A percentile compares a stretch with the other conserved stretches of the same genome.
phyloP scores from a whole-genome alignment of 164 flowering plant genomes.

The Nymphaea thermarum region DNA sequence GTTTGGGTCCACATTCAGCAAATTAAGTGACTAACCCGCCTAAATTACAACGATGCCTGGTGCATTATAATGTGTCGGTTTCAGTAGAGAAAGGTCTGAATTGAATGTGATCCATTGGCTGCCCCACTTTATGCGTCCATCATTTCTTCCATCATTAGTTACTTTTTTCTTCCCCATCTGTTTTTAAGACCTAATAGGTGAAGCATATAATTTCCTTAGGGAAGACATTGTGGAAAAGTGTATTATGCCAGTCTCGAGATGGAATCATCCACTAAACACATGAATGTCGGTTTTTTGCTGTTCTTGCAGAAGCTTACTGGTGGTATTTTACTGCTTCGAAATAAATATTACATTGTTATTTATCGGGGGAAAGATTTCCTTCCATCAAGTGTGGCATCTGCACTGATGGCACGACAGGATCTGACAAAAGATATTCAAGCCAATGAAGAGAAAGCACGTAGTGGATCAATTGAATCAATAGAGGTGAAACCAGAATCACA shows the following conservation, averaged over 20 bases:
- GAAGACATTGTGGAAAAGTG: too few species aligned
- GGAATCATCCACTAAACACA: too few species aligned
- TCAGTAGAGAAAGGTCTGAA: too few species aligned
- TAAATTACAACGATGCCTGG: too few species aligned
- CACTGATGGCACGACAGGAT: constrained; percentile 70
- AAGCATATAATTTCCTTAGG: too few species aligned
- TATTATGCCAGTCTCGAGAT: too few species aligned
- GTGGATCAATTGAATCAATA: constrained; percentile 17
- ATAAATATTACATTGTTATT: constrained; percentile 83
- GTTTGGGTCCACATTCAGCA: too few species aligned
- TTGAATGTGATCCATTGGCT: neutral
- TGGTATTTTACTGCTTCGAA: constrained; percentile 76
- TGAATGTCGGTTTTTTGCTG: neutral
- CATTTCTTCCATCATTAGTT: too few species aligned
- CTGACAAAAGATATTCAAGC: constrained; percentile 48
- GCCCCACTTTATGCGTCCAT: neutral
- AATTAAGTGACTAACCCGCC: too few species aligned
- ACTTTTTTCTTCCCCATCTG: neutral
- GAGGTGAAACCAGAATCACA: constrained; percentile 22
- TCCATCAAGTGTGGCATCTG: constrained; percentile 78
- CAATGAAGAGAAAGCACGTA: constrained; percentile 35
- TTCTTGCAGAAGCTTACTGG: constrained; percentile 72
- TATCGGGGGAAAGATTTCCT: constrained; percentile 95
- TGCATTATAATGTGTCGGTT: too few species aligned
- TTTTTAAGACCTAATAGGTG: too few species aligned